Conservation (phyloP, 2,329 filamentous ascomycete species). For the Colletotrichum lupini region DNA sequence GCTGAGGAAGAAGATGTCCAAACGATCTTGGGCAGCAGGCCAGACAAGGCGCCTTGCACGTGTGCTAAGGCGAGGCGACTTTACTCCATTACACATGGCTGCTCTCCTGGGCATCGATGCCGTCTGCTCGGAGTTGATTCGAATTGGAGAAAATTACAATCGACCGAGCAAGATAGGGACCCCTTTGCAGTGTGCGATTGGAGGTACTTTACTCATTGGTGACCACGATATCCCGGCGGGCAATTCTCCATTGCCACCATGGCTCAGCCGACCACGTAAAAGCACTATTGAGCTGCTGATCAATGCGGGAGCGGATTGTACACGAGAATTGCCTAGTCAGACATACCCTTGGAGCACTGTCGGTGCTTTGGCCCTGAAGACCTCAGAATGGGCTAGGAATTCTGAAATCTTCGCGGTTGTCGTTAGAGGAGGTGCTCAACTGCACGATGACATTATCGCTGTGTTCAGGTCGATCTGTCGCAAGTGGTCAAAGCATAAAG, state of each 20-base stretch:
- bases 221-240: not conserved
- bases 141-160: not conserved
- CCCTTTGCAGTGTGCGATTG: conserved; percentile 20
- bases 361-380: conserved; percentile 4
- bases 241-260: not conserved
- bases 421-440: not conserved
- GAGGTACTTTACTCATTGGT: not conserved
- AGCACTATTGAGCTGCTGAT: not conserved
- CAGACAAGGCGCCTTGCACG: conserved; percentile 1
- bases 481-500: not conserved
- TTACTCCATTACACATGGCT: conserved; percentile 17
- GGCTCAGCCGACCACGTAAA: not conserved
- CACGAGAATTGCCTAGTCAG: not conserved
- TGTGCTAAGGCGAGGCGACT: conserved; percentile 10
- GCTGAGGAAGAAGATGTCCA: not conserved
- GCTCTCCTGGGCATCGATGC: not conserved
- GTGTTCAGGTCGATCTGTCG: conserved; percentile 1
- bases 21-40: not conserved
- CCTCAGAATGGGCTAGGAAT: not conserved
- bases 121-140: not conserved
- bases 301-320: not conserved
- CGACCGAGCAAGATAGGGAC: conserved; percentile 2
- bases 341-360: not conserved
- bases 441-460: not conserved
- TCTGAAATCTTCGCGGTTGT: not conserved